Evolutionary conservation across 2,329 filamentous ascomycete species (phyloP), one percentile per base, ranked within the genome.

Genomic region (Chrysosporium queenslandicum): DNA sequence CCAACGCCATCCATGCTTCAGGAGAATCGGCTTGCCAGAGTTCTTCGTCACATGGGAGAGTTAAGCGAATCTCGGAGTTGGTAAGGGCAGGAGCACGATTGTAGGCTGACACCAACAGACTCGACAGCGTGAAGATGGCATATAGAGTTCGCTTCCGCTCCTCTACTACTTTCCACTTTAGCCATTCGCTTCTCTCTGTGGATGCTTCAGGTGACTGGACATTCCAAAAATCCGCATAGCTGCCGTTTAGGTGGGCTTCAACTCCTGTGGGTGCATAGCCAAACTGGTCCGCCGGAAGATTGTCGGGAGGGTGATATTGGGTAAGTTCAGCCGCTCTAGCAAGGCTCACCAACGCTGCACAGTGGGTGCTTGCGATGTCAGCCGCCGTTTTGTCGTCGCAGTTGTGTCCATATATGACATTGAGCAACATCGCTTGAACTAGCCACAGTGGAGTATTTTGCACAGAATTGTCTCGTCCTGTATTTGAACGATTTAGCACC

Each of bases 371-470:
- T 1, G 91, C 91, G 62, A 94, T 94, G 65, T 96, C 89, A 55
- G 87, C 88, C 20, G 88, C 86, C 50, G 82, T 84, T 71, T 94
- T 91, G 66, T 97, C 91, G 34, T 87, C 88, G 65, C 89, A 94
- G 59, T 94, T 94, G 67, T 96, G 87, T 12, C 91, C 91, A 65
- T 95, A 97, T 14, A 96, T 86, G 34, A 97, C 87, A 64, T 95
- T 97, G 47, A 98, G 77, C 7, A 97, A 75, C 91, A 97, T 97
- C 0, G 91, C 88, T 68, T 97, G 92, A 14, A 97, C 89, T 23
- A 98, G 77, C 90, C 91, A 97, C 37, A 96, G 77, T 0, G 91
- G 91, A 1, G 90, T 82, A 51, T 80, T 91, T 59, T 87, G 82
- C 36, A 82, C 78, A 14, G 81, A 76, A 46, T 77, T 77, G 54